phyloP scores from a whole-genome alignment of 768 basidiomycete species.

The Cantharellus anzutake region DNA sequence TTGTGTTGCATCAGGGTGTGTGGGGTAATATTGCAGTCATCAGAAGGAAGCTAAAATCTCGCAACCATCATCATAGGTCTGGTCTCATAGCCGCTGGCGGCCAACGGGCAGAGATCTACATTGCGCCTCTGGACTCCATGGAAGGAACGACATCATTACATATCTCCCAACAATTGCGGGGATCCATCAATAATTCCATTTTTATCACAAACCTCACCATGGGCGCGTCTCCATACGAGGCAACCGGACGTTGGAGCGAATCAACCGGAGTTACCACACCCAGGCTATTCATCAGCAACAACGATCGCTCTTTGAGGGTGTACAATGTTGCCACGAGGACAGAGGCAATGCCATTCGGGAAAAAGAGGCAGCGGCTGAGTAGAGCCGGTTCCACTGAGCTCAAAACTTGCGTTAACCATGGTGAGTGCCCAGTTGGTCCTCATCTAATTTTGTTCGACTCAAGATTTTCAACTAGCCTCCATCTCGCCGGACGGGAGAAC shows the following conservation, averaged over 20 bases:
- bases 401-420: conserved; percentile 63
- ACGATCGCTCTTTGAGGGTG: conserved; percentile 64
- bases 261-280: conserved; percentile 49
- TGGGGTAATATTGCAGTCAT: neutral
- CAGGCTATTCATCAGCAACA: conserved; percentile 66
- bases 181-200: conserved; percentile 70
- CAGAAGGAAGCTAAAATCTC: neutral
- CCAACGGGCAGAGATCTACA: conserved; percentile 3
- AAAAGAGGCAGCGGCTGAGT: conserved; percentile 21
- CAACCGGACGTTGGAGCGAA: conserved; percentile 35
- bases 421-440: conserved; percentile 25
- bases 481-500: conserved; percentile 78
- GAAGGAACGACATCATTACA: neutral
- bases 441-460: conserved; percentile 7
- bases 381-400: conserved; percentile 36
- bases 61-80: neutral
- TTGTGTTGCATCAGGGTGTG: conserved; percentile 8
- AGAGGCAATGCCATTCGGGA: conserved; percentile 39
- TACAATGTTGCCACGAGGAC: conserved; percentile 18
- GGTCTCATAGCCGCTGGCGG: conserved; percentile 7
- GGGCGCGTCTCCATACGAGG: neutral
- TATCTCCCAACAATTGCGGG: neutral
- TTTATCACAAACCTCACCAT: conserved; percentile 24
- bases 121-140: neutral
- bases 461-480: conserved; percentile 36